phyloP scores from a whole-genome alignment of 371 early-diverging fungal species.

The Mortierella sp. region DNA sequence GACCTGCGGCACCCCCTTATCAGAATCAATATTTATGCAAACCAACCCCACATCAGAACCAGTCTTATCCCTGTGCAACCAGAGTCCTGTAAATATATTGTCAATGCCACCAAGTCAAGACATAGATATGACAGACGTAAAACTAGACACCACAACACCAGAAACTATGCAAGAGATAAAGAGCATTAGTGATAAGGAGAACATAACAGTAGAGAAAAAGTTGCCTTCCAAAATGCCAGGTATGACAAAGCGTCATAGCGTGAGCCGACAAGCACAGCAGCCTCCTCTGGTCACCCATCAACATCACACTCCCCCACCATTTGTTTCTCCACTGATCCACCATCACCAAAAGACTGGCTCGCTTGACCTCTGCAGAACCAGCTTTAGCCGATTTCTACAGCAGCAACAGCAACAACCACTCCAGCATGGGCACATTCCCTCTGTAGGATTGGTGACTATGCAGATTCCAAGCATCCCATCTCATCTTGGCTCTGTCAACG shows the following conservation, averaged over 20 bases:
- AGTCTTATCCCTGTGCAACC: neutral
- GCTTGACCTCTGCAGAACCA: slow-evolving; percentile 15
- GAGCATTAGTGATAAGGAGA: neutral
- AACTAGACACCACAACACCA: neutral
- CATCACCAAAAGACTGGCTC: slow-evolving; percentile 38
- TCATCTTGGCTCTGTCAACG: slow-evolving; percentile 5
- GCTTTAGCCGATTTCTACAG: slow-evolving; percentile 13
- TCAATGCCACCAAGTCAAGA: slow-evolving; percentile 3
- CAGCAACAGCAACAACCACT: slow-evolving; percentile 28
- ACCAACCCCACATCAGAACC: neutral
- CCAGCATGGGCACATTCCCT: slow-evolving; percentile 35
- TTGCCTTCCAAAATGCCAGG: slow-evolving; percentile 2
- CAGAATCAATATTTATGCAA: slow-evolving; percentile 11
- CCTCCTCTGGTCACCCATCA: slow-evolving; percentile 50
- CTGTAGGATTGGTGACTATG: slow-evolving; percentile 30
- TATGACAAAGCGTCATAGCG: slow-evolving; percentile 43
- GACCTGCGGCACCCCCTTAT: slow-evolving; percentile 1
- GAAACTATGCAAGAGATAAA: neutral
- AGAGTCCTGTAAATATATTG: neutral
- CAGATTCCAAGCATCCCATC: slow-evolving; percentile 20
- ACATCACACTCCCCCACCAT: slow-evolving; percentile 49
- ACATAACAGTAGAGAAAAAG: slow-evolving; percentile 2
- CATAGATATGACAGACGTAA: slow-evolving; percentile 12
- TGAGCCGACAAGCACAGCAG: slow-evolving; percentile 50
- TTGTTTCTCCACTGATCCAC: slow-evolving; percentile 44